Base-by-base conservation (phyloP, 164 flowering plant species). In the Kingdonia uniflora region DNA sequence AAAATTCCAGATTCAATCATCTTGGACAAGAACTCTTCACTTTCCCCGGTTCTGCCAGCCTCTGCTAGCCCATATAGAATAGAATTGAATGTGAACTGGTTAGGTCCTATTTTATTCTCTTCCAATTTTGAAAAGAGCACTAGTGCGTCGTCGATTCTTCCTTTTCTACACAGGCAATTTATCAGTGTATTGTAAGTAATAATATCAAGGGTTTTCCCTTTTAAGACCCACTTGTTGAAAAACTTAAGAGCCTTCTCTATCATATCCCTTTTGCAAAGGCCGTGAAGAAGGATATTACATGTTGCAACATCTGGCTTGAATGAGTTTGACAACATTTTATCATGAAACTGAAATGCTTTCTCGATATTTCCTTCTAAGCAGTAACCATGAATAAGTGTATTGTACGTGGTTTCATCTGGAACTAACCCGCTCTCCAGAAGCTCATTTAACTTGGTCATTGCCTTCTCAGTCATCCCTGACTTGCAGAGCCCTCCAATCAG, bases 221-320 rank as follows among this genome's bases (percentile, higher is more conserved):
- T 79, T 1, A 79, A 80, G 29, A 69, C 62, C 95, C 81, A 81
- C 19, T 65, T 60, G 41, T 73, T 39, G 51, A 87, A 87, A 59
- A 85, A 78, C 59, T 75, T 81, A 33, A 81, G 79, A 51, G 95
- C 97, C 68, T 76, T 91, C n/a, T 87, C 95, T n/a, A 85, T 67
- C 92, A 80, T 77, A 54, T 74, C 69, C 45, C 61, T 78, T 17
- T 19, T 68, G 64, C 95, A 91, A 23, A 87, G 80, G 21, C 95
- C 96, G 14, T 37, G 56, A 48, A 90, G 81, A 60, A 90, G 85
- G 66, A 85, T 87, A 65, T 87, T 90, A 63, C 81, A 74, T 4
- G 96, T 87, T 56, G 42, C 64, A 0, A 73, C 67, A 74, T 76
- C 78, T 0, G 96, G 97, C 59, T 80, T 81, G 55, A 87, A 85